phyloP scores from a whole-genome alignment of 2,329 filamentous ascomycete genomes.

The Tricladium varicosporioides region DNA sequence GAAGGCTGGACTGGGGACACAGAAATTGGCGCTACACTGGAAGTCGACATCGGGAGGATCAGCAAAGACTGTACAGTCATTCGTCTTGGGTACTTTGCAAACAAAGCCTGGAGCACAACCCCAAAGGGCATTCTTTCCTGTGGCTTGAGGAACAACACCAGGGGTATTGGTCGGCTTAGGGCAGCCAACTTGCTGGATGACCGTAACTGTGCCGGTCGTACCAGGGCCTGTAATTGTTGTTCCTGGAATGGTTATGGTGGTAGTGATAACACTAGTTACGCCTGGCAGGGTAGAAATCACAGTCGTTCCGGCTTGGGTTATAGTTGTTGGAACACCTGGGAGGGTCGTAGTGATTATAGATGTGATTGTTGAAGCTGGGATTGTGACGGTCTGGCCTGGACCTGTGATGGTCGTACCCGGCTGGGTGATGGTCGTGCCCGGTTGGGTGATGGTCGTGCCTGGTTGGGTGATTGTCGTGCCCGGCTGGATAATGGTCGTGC shows the following conservation, averaged over 20 bases:
- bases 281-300: constrained; percentile 12
- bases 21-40: constrained; percentile 39
- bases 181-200: constrained; percentile 14
- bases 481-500: constrained; percentile 8
- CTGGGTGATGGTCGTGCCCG: constrained; percentile 8
- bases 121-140: constrained; percentile 35
- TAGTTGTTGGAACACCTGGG: constrained; percentile 3
- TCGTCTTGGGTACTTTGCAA: constrained; percentile 39
- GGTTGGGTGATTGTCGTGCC: constrained; percentile 11
- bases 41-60: constrained; percentile 40
- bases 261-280: constrained; percentile 8
- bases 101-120: constrained; percentile 43
- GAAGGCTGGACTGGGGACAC: constrained; percentile 35
- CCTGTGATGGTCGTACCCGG: constrained; percentile 9
- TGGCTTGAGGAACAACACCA: constrained; percentile 25
- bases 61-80: constrained; percentile 39
- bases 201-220: background rate
- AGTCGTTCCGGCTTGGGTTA: constrained; percentile 12
- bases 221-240: no score
- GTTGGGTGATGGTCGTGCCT: constrained; percentile 3
- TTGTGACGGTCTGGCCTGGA: constrained; percentile 5
- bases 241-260: constrained; percentile 15
- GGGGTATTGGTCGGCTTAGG: constrained; percentile 26
- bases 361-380: constrained; percentile 1
- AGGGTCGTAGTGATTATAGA: background rate